Evolutionary conservation across 2,329 filamentous ascomycete genomes (phyloP), one percentile per base, ranked within the genome.

Genomic region (Hirsutella thompsonii): DNA sequence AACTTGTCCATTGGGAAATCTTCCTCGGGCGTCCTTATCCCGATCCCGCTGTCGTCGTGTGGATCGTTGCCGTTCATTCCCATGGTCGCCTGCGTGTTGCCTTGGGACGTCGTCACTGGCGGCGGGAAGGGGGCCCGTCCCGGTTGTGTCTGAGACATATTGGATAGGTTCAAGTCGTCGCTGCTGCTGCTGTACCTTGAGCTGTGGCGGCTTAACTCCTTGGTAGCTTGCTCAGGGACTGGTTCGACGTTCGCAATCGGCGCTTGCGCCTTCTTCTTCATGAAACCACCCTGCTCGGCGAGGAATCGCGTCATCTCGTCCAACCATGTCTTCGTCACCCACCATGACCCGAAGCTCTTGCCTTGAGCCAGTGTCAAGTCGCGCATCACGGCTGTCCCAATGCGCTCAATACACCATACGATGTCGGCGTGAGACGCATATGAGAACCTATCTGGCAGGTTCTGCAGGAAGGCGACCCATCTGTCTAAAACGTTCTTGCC

Each of bases 301-400:
- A 94, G 69, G 72, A 93, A 95, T 43, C 83, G 73, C 38, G 88
- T 78, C 85, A 94, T 93, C 63, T 96, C 90, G 54, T 95, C 89
- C 40, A 95, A 76, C 71, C 90, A 96, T 43, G 90, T 89, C 58
- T 95, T 94, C 3, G 88, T 88, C 43, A 95, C 84, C 85, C 85
- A 92, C 87, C 87, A 93, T 5, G 83, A 81, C n/a, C 84, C 82
- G 54, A 90, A 93, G 54, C 83, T 89, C 55, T 81, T 78, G 16
- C 82, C 83, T 48, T 83, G 80, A 33, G 77, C 72, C 39, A 92
- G 79, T 1, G 85, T 92, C 43, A 93, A 74, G 52, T 93, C 87
- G 41, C 86, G 74, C 66, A 92, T 77, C 16, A 85, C 81, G 18
- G 83, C 79, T 8, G 82, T 86, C 11, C 84, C 81, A 19, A 92